phyloP scores from a whole-genome alignment of 495 filamentous ascomycete genomes.

The Terfezia boudieri region DNA sequence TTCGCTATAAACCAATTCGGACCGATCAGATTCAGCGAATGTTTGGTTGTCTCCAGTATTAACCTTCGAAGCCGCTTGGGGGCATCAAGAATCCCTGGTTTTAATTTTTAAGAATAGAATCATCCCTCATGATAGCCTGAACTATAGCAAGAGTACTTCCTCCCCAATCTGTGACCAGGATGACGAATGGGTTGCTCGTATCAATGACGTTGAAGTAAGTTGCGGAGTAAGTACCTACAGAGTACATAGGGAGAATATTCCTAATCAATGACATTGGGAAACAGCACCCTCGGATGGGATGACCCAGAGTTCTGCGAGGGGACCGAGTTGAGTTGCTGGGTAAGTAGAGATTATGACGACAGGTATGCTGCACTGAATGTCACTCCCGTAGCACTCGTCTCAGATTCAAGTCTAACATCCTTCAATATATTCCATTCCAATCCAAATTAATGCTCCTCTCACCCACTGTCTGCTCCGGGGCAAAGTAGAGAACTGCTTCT shows the following conservation, averaged over 20 bases:
- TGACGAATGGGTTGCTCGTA: conserved; percentile 1
- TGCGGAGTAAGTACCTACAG: conserved; percentile 20
- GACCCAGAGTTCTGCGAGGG: conserved; percentile 26
- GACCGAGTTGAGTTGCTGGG: conserved; percentile 24
- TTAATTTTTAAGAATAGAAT: conserved; percentile 28
- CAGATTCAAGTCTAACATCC: conserved; percentile 10
- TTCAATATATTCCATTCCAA: conserved; percentile 31
- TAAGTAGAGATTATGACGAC: conserved; percentile 20
- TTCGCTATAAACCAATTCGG: too few species aligned
- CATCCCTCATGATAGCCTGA: conserved; percentile 29
- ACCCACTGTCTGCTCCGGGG: conserved; percentile 25
- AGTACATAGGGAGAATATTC: conserved; percentile 30
- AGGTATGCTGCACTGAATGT: conserved; percentile 29
- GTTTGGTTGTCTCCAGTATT: too few species aligned
- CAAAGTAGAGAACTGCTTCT: conserved; percentile 28
- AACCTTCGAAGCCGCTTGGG: too few species aligned
- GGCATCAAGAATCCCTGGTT: too few species aligned
- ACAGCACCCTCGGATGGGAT: conserved; percentile 28
- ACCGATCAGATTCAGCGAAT: too few species aligned
- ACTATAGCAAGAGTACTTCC: conserved; percentile 25
- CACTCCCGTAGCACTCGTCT: conserved; percentile 22
- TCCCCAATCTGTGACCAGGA: background rate
- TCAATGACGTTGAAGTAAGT: conserved; percentile 32
- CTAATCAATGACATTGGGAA: conserved; percentile 27
- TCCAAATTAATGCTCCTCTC: conserved; percentile 26